phyloP scores from a whole-genome alignment of 805 yeast species.

The Nadsonia fulvescens region DNA sequence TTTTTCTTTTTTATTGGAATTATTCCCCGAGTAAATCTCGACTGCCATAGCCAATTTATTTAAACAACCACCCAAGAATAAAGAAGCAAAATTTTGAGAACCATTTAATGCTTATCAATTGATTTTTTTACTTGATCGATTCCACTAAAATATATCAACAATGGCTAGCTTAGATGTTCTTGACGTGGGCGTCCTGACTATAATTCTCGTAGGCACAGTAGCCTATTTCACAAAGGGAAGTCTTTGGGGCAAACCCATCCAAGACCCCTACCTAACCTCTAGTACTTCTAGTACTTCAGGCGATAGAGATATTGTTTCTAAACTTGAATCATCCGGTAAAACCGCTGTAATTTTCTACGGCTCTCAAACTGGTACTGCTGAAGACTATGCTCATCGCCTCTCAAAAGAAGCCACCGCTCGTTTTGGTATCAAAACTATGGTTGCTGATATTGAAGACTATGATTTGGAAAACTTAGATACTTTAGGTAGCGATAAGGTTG shows the following conservation, averaged over 20 bases:
- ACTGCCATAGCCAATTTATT: no score
- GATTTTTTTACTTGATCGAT: neutral
- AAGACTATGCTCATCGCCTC: slow-evolving; percentile 82
- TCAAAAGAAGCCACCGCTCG: slow-evolving; percentile 74
- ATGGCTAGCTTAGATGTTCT: slow-evolving; percentile 35
- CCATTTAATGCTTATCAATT: neutral
- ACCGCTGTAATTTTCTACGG: slow-evolving; percentile 72
- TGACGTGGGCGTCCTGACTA: slow-evolving; percentile 51
- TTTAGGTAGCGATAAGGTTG: slow-evolving; percentile 38
- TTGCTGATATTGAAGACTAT: slow-evolving; percentile 75
- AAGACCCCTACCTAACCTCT: slow-evolving; percentile 11
- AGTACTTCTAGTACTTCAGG: slow-evolving; percentile 9
- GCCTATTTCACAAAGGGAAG: slow-evolving; percentile 52
- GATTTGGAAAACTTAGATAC: slow-evolving; percentile 64
- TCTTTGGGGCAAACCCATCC: slow-evolving; percentile 23
- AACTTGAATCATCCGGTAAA: slow-evolving; percentile 41
- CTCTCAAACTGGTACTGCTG: slow-evolving; percentile 97
- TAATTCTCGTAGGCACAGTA: slow-evolving; percentile 44
- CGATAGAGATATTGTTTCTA: slow-evolving; percentile 16
- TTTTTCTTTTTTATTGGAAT: no score
- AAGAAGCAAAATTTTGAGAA: no score
- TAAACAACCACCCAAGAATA: no score
- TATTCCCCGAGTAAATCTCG: no score
- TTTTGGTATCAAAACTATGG: slow-evolving; percentile 67
- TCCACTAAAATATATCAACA: neutral